Evolutionary conservation across 2,329 filamentous ascomycete genomes (phyloP), one percentile per base, ranked within the genome.

Genomic region (Paradendryphiella salina): DNA sequence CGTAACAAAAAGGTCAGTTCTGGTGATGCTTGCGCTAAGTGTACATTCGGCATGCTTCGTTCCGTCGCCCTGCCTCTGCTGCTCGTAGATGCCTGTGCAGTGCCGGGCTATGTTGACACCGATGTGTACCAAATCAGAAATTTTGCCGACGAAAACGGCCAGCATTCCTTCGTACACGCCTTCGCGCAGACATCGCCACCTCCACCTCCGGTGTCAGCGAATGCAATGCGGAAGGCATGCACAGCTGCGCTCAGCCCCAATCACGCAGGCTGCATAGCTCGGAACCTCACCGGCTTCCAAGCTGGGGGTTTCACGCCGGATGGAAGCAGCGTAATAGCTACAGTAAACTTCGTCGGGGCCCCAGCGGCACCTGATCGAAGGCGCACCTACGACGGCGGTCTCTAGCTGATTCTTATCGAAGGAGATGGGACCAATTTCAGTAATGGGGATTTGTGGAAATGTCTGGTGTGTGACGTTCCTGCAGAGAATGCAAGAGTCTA

Each of bases 361-460:
- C 23, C 23, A 9, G 23, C 7, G 8, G 8, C 6, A 26, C 23
- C 23, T 26, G 8, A 9, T 10, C 23, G 6, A 10, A 9, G 23
- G 10, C 23, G 10, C 23, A 26, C 23, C 23, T 26, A 26, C 23
- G 8, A 26, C 23, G 23, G 23, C 23, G 23, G 23, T 9, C 23
- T 26, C 23, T 9, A 26, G 23, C 23, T 26, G 23, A 10, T 26
- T 2, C 23, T 26, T 10, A 10, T 26, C 1, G 9, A 71, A 55
- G 54, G 72, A 0, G 71, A 70, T 1, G 73, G 62, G 2, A 21
- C 33, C 8, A 67, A 49, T 0, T 80, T 80, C 35, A 38, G 66
- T 1, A 78, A 76, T 42, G 77, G 78, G 0, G 76, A 79, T 51
- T 40, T 72, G 0, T 80, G 77, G 76, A 80, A 77, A 53, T 80